Conservation (phyloP, 2,329 filamentous ascomycete genomes). For the Fusarium musae region DNA sequence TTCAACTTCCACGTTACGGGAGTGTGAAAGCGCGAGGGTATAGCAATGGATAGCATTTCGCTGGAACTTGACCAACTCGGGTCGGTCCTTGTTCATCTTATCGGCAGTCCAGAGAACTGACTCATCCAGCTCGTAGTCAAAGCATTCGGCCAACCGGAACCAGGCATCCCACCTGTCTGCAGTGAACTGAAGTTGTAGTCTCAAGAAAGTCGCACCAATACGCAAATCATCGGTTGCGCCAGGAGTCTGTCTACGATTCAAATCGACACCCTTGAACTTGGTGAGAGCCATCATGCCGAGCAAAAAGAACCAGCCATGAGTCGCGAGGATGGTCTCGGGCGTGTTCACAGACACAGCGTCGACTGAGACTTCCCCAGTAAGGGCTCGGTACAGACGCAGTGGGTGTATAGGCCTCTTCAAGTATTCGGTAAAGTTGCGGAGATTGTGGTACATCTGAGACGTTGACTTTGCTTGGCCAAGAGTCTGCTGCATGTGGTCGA, state of each 20-base stretch:
- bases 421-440: conserved; percentile 82
- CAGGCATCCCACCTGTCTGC: conserved; percentile 88
- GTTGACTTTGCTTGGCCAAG: conserved; percentile 83
- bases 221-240: conserved; percentile 86
- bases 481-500: conserved; percentile 92
- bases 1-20: conserved; percentile 56
- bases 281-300: conserved; percentile 88
- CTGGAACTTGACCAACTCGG: conserved; percentile 79
- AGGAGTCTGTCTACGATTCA: conserved; percentile 79
- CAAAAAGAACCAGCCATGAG: conserved; percentile 91
- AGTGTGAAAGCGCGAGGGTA: conserved; percentile 68
- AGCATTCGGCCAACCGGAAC: conserved; percentile 88
- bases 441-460: conserved; percentile 86
- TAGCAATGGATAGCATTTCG: conserved; percentile 86
- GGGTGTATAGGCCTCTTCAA: conserved; percentile 88
- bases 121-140: conserved; percentile 89
- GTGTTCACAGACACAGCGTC: conserved; percentile 76
- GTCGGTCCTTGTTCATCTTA: conserved; percentile 86
- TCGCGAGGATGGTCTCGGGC: conserved; percentile 77
- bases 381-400: conserved; percentile 79
- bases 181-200: conserved; percentile 84
- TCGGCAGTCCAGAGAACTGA: conserved; percentile 89
- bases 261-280: conserved; percentile 79
- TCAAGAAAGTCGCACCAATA: conserved; percentile 81
- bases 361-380: conserved; percentile 80